Percentiles rank a stretch among this genome's conserved stretches.
Conservation (phyloP, 441 rosid species). For the Hura crepitans region DNA sequence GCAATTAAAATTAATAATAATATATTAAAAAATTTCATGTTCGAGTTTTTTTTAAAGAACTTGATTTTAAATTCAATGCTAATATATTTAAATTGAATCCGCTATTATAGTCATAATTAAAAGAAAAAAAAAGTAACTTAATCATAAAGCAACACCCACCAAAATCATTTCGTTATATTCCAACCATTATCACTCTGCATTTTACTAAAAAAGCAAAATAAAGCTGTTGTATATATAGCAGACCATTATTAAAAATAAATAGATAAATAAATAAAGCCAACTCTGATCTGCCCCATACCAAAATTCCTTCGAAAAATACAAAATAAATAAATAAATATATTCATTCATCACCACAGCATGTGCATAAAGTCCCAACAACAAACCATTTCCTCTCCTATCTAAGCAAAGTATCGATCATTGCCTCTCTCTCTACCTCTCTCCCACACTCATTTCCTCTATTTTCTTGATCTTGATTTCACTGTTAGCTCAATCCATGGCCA, state of each 20-base stretch:
- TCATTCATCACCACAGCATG: conserved; percentile 30
- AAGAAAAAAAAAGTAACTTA: conserved; percentile 16
- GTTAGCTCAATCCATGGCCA: conserved; percentile 20
- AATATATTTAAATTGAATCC: neutral
- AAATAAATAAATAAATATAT: neutral
- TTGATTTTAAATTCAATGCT: too few relatives aligned
- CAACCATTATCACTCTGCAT: neutral
- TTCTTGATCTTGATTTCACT: neutral
- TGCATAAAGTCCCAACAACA: conserved; percentile 29
- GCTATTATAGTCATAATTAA: conserved; percentile 20
- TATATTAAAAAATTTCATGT: too few relatives aligned
- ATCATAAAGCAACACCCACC: conserved; percentile 25
- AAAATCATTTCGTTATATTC: conserved; percentile 20
- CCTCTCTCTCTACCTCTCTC: neutral
- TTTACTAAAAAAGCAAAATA: conserved; percentile 18
- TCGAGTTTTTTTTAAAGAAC: too few relatives aligned
- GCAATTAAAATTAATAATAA: too few relatives aligned
- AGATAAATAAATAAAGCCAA: neutral
- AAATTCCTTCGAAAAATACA: neutral
- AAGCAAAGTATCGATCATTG: conserved; percentile 38
- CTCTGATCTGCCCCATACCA: neutral
- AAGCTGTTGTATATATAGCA: conserved; percentile 14
- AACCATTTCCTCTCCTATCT: conserved; percentile 16
- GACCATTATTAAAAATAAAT: too few relatives aligned
- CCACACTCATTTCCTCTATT: neutral